A percentile compares a stretch with the other conserved stretches of the same genome.
Evolutionary conservation across 208 protist species (phyloP).

Genomic region (Tritrichomonas foetus): DNA sequence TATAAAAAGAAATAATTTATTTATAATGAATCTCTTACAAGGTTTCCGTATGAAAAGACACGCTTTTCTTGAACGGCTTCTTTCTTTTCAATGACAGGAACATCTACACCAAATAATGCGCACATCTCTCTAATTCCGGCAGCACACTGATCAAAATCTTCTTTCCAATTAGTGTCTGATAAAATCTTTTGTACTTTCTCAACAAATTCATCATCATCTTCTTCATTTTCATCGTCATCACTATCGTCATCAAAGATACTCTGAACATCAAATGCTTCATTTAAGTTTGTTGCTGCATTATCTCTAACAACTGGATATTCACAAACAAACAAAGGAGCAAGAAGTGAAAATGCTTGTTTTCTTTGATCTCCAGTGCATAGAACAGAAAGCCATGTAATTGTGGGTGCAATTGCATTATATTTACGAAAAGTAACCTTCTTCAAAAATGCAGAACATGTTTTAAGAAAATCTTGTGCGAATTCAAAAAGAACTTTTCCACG

Average conservation of each 20-base stretch:
- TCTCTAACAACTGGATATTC: constrained; percentile 30
- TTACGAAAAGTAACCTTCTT: neutral
- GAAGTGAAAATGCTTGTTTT: neutral
- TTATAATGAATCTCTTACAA: neutral
- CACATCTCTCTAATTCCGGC: neutral
- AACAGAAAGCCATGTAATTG: neutral
- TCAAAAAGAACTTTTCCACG: neutral
- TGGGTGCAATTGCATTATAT: too few species aligned
- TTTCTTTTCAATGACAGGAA: neutral
- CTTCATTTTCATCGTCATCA: neutral
- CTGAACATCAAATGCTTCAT: neutral
- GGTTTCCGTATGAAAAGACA: neutral
- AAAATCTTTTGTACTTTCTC: neutral
- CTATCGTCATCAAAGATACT: neutral
- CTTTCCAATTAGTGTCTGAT: neutral
- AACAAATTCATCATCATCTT: neutral
- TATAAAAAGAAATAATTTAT: too few species aligned
- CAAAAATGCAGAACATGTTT: neutral
- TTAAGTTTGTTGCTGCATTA: neutral
- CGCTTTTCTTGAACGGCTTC: neutral
- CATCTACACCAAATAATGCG: neutral
- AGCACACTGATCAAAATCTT: neutral
- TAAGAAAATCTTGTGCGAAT: neutral
- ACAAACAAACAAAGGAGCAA: constrained; percentile 20
- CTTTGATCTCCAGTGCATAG: neutral